Percentiles rank a stretch among this genome's conserved stretches.
phyloP scores from a whole-genome alignment of 2,329 filamentous ascomycete species.

The Periconia sp. region DNA sequence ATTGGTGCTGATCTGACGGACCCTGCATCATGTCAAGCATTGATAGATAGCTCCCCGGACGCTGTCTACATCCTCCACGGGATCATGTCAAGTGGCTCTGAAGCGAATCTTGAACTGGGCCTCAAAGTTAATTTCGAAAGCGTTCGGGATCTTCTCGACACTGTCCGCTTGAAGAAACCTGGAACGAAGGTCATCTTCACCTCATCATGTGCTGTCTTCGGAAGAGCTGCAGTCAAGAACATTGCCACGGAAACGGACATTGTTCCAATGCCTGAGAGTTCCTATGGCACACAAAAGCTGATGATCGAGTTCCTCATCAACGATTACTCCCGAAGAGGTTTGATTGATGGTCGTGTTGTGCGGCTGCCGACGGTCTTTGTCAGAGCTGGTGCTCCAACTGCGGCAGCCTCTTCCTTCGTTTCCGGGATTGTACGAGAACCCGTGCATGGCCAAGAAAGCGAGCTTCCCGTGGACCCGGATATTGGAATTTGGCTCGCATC shows the following conservation, averaged over 20 bases:
- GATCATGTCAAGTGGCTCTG: constrained; percentile 70
- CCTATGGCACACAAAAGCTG: constrained; percentile 69
- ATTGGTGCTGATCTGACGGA: constrained; percentile 61
- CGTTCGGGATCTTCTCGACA: constrained; percentile 61
- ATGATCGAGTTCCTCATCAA: constrained; percentile 68
- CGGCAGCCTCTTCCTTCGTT: constrained; percentile 68
- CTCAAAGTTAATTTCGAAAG: constrained; percentile 67
- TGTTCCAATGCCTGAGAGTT: constrained; percentile 66
- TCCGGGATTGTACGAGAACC: constrained; percentile 71
- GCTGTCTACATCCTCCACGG: constrained; percentile 66
- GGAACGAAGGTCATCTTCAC: constrained; percentile 66
- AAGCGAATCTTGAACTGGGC: constrained; percentile 66
- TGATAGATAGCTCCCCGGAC: constrained; percentile 38
- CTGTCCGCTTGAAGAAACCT: constrained; percentile 56
- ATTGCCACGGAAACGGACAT: constrained; percentile 45
- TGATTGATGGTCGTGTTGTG: constrained; percentile 63
- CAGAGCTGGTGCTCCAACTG: constrained; percentile 64
- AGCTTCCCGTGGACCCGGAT: constrained; percentile 58
- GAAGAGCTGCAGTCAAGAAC: constrained; percentile 59
- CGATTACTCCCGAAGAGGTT: constrained; percentile 65
- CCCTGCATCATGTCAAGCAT: constrained; percentile 23
- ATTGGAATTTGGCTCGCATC: constrained; percentile 65
- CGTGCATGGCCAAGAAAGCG: constrained; percentile 59
- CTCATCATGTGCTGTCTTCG: constrained; percentile 68
- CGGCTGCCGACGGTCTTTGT: constrained; percentile 69